Evolutionary conservation across 495 filamentous ascomycete species (phyloP), one percentile per base, ranked within the genome.

Genomic region (Penicillium subrubescens): DNA sequence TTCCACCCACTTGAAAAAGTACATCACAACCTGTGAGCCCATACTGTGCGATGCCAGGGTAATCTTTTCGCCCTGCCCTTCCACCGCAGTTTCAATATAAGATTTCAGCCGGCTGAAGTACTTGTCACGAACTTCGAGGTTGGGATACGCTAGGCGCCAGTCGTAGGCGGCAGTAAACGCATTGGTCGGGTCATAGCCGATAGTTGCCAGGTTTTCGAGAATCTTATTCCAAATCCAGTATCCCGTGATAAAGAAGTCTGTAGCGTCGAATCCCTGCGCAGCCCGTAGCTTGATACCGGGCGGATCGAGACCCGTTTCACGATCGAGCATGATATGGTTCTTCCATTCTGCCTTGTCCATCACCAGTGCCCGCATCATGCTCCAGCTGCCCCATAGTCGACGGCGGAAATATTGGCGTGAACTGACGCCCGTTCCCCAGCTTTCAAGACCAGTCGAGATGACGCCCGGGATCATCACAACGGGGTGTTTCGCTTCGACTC

Each of bases 201-300:
- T 90, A 2, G 90, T 93, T 1, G 95, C 95, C 55, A 99, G 80
- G 70, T 99, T 98, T 72, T 99, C 94, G 29, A 99, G 77, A 58
- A 99, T 97, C 78, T 99, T 99, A 70, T 90, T 96, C 95, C 96
- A 99, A 63, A 99, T 97, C 95, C 95, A 99, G 76, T 99, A 99
- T 10, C 89, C 89, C 33, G 86, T 85, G 65, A 84, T 84, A 70
- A 84, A 85, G 73, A 98, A 97, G 79, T 99, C 95, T n/a, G 95
- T 93, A 8, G 95, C 96, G 75, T 99, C 95, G 72, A 99, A 99
- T 5, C 95, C 95, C 75, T 98, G 96, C 0, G 96, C 94, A 25
- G 95, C 93, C 48, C 96, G 88, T 14, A 99, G 79, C 77, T 98
- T 98, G 69, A 98, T 90, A 3, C 90, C 91, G 0, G 93, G 92